Conservation (phyloP, 441 rosid species). For the Arabidopsis hybrid region DNA sequence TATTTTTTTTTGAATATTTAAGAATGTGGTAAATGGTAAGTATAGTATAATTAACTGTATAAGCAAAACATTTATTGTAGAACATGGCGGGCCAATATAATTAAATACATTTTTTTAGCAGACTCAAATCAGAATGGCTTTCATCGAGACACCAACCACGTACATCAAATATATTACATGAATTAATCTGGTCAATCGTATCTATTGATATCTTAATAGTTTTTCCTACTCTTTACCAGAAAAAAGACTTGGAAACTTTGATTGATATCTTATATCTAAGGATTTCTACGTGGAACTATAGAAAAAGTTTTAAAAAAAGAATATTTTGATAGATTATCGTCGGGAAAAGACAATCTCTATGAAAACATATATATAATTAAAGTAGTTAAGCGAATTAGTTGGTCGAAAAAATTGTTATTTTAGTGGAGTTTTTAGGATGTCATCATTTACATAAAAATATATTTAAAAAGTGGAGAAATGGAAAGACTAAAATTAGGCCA, state of each 20-base stretch:
- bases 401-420: conserved; percentile 24
- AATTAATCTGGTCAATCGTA: not conserved
- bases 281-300: conserved; percentile 3
- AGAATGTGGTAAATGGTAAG: not conserved
- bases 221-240: not conserved
- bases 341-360: conserved; percentile 19
- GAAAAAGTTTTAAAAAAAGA: not conserved
- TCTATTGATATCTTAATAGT: not conserved
- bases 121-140: conserved; percentile 13
- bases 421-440: conserved; percentile 7
- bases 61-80: conserved; percentile 29
- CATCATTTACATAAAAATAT: conserved; percentile 20
- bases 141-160: conserved; percentile 36
- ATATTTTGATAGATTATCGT: conserved; percentile 23
- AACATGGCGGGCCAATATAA: conserved; percentile 37
- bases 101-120: conserved; percentile 18
- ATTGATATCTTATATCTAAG: conserved; percentile 1
- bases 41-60: not conserved
- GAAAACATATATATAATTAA: conserved; percentile 15
- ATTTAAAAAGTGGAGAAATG: conserved; percentile 11
- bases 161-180: conserved; percentile 2
- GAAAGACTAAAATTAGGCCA: conserved; percentile 45
- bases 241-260: not conserved
- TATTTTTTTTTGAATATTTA: not conserved
- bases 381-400: conserved; percentile 35